A percentile compares a stretch with the other conserved stretches of the same genome.
Conservation (phyloP, 2,329 filamentous ascomycete genomes). For the Hypomyces rosellus region DNA sequence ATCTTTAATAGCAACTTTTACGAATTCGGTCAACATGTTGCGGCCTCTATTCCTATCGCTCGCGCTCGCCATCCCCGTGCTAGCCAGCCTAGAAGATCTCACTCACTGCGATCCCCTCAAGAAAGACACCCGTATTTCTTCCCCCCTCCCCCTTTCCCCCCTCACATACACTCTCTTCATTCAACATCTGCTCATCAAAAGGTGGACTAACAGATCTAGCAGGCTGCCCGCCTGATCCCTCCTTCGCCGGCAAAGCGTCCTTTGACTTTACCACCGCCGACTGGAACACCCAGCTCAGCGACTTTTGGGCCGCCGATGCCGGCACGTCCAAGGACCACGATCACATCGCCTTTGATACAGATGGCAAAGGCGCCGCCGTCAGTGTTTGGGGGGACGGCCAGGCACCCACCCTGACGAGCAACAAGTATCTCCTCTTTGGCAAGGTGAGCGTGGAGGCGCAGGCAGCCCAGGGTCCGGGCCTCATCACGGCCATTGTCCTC, state of each 20-base stretch:
- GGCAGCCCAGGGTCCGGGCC: conserved; percentile 64
- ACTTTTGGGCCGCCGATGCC: conserved; percentile 30
- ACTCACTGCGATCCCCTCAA: conserved; percentile 19
- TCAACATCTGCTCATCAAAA: neutral
- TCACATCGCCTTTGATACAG: conserved; percentile 21
- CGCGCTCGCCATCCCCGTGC: conserved; percentile 7
- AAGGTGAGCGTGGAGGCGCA: conserved; percentile 64
- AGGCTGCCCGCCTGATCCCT: conserved; percentile 59
- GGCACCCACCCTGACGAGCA: conserved; percentile 56
- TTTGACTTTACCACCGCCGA: conserved; percentile 60
- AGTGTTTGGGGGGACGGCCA: conserved; percentile 54
- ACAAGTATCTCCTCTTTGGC: conserved; percentile 83
- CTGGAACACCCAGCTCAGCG: conserved; percentile 31
- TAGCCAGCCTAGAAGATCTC: conserved; percentile 17
- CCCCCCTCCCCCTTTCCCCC: neutral
- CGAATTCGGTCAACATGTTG: neutral
- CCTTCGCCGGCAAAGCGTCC: conserved; percentile 46
- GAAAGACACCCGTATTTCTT: conserved; percentile 18
- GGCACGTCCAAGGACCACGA: conserved; percentile 20
- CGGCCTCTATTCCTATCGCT: neutral
- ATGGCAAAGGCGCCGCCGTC: conserved; percentile 24
- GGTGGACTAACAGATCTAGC: neutral
- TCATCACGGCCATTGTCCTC: conserved; percentile 70
- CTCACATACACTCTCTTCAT: neutral
- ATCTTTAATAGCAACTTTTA: neutral